Evolutionary conservation across 352 stramenopile genomes (phyloP).

Genomic region (Halophytophthora polymorphica): DNA sequence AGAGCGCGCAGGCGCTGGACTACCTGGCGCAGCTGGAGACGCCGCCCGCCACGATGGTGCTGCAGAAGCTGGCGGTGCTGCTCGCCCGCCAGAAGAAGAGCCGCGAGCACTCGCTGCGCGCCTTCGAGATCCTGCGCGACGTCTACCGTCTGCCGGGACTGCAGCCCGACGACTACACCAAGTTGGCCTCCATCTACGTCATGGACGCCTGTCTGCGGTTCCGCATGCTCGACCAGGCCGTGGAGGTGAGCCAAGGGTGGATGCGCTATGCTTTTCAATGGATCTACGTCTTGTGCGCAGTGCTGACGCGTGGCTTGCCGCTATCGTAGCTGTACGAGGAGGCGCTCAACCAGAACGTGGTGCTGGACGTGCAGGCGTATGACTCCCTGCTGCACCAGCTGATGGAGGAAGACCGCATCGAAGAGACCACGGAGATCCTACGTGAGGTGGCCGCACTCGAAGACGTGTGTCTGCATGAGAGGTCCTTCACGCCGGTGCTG

Average conservation of each 20-base stretch:
- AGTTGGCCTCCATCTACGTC: constrained; percentile 66
- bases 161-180: constrained; percentile 53
- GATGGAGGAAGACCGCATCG: constrained; percentile 34
- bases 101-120: constrained; percentile 14
- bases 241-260: constrained; percentile 32
- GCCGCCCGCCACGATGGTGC: constrained; percentile 21
- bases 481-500: constrained; percentile 46
- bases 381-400: constrained; percentile 45
- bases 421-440: constrained; percentile 53
- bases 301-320: constrained; percentile 5
- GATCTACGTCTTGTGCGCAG: constrained; percentile 5
- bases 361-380: constrained; percentile 58
- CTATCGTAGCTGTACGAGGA: constrained; percentile 51
- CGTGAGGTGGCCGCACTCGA: constrained; percentile 39
- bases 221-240: constrained; percentile 45
- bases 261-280: not conserved
- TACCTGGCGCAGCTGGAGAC: constrained; percentile 36
- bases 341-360: constrained; percentile 46
- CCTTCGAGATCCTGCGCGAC: constrained; percentile 39
- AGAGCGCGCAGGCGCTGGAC: constrained; percentile 27
- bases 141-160: constrained; percentile 41
- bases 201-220: constrained; percentile 61
- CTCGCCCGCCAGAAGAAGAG: constrained; percentile 43
- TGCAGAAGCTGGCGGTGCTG: constrained; percentile 52
- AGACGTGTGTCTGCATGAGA: constrained; percentile 43